phyloP scores from a whole-genome alignment of 805 yeast genomes.

The Millerago galiae region DNA sequence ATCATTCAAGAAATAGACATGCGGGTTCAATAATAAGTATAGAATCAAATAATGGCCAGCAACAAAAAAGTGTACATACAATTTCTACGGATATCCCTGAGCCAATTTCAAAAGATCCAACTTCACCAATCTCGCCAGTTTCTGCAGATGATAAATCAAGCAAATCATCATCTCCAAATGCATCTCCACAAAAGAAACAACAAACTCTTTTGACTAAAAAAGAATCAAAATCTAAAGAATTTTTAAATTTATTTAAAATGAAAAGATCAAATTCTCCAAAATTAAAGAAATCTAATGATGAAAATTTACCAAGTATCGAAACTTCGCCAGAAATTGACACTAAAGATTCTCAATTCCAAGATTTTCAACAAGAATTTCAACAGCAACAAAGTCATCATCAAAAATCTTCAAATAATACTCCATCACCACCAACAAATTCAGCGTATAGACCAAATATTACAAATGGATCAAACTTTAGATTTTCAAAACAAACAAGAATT shows the following conservation, averaged over 20 bases:
- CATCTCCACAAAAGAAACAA: not conserved
- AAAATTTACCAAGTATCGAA: slow-evolving; percentile 6
- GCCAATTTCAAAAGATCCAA: not conserved
- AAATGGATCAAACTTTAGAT: slow-evolving; percentile 9
- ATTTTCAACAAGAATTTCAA: slow-evolving; percentile 2
- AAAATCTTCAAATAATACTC: slow-evolving; percentile 6
- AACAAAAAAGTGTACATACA: not conserved
- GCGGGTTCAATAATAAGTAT: slow-evolving; percentile 19
- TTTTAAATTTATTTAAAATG: slow-evolving; percentile 23
- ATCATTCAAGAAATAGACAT: slow-evolving; percentile 33
- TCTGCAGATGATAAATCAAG: not conserved
- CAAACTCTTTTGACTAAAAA: slow-evolving; percentile 1
- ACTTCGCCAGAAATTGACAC: not conserved
- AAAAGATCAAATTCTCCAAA: slow-evolving; percentile 21
- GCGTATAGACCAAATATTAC: slow-evolving; percentile 13
- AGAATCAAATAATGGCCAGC: slow-evolving; percentile 1
- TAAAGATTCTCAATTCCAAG: not conserved
- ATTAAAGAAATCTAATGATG: slow-evolving; percentile 12
- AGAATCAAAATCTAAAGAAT: slow-evolving; percentile 21
- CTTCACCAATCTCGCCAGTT: not conserved
- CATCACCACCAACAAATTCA: not conserved
- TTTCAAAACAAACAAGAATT: slow-evolving; percentile 7
- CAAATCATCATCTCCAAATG: not conserved
- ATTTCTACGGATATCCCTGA: not conserved
- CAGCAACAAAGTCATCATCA: not conserved